Evolutionary conservation across 1,284 basidiomycete species (phyloP), one percentile per base, ranked within the genome.

Genomic region (Ustilago crameri): DNA sequence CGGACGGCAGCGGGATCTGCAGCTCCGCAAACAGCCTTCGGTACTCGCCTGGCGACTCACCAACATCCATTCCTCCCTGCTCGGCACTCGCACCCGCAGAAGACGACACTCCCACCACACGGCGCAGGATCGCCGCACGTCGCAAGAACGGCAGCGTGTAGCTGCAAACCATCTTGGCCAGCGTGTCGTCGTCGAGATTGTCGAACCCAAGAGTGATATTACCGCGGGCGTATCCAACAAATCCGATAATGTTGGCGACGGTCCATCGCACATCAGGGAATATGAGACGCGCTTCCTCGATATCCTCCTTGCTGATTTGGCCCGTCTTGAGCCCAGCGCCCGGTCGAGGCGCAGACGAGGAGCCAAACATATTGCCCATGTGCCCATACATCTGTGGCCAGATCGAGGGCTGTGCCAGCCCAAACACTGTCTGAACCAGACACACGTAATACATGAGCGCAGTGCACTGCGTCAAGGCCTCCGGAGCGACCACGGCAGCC

Each of bases 81-180:
- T 35, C 35, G 1, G 42, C 34, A 8, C 12, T 24, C 2, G 30
- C 48, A 15, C 8, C 24, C 12, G 42, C 35, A 20, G 27, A 41
- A 17, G 30, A 40, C 32, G 51, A 23, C 12, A 61, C 44, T 4
- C 69, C 66, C 3, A 93, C 86, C 1, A 92, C 88, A 14, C 91
- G 90, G 70, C 90, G 92, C 9, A 98, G 87, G 38, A 97, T 92
- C 7, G 93, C 90, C 0, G 92, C 92, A 5, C 92, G 89, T 35
- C 95, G 90, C n/a, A 98, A 87, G 87, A 97, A 97, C 1, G 94
- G 94, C 8, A 98, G 86, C 0, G 93, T 95, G 84, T 95, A 93
- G 0, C 89, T 87, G 82, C 95, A 95, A 45, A 98, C 85, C 49
- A 95, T 85, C 84, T 91, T 93, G 79, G 94, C 91, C 52, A 98